Base-by-base conservation (phyloP, 2,329 filamentous ascomycete genomes). In the Neofusicoccum ribis region DNA sequence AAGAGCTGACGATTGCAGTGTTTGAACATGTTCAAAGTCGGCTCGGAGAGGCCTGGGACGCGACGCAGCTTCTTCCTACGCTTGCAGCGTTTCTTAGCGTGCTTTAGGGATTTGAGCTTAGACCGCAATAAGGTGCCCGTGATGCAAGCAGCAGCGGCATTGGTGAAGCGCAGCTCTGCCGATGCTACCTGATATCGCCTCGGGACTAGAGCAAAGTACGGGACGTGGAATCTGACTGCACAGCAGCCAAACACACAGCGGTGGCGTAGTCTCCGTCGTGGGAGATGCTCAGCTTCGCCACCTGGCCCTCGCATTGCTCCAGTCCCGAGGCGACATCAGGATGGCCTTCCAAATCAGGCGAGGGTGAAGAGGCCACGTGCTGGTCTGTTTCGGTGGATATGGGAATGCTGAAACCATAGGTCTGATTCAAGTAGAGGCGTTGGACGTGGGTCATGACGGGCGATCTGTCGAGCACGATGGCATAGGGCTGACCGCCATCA, bases 181-280 rank as follows among this genome's bases (percentile, higher is more conserved):
- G 15, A 31, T 8, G 20, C 37, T 1, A 6, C 37, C 8, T 27
- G 20, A 43, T 31, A 43, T 9, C 20, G 5, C 36, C 3, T 15
- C 7, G 23, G 23, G 3, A 3, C 23, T 23, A 23, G 23, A 56
- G 23, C 20, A 56, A 6, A 20, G 17, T 3, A 8, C 17, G 6
- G 23, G 14, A 17, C 23, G 7, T n/a, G 17, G 23, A 6, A 20
- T 46, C 2, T 1, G n/a, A 15, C 15, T 46, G 56, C 41, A 6
- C 41, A 31, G 47, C 39, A 46, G 54, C 63, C 37, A 65, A 34
- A 27, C 63, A 65, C 15, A 89, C 82, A 6, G 90, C 90, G 20
- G 85, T 88, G 9, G 92, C 92, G 78, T 93, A 96, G 7, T 92
- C 89, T 1, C 86, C 89, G 76, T 97, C 93, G 75, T 97, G 93